These are phyloP conservation scores for Phaeosphaeria sp. DNA, from an alignment of 2,329 filamentous ascomycete genomes.

Conservation along the genomic window DNA sequence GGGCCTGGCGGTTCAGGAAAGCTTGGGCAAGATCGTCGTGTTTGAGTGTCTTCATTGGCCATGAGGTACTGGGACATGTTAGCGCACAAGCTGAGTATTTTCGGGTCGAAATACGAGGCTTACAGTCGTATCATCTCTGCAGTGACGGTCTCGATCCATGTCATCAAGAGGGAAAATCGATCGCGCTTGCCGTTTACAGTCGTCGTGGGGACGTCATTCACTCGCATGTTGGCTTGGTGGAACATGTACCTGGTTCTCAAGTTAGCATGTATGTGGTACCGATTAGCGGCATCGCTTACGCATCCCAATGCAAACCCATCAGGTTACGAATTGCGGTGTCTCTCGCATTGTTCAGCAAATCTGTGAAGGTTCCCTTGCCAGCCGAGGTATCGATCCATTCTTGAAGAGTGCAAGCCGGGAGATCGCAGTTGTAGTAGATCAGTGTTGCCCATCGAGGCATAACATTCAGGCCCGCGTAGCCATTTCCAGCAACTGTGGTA, in stretches of 20 bases:
- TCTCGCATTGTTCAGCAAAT: constrained; percentile 60
- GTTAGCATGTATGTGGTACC: constrained; percentile 7
- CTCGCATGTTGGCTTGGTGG: constrained; percentile 67
- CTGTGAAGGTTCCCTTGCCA: constrained; percentile 60
- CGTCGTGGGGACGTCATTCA: constrained; percentile 55
- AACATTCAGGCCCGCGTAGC: constrained; percentile 63
- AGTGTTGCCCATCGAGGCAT: constrained; percentile 67
- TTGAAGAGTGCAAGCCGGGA: constrained; percentile 61
- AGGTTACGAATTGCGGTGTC: constrained; percentile 64
- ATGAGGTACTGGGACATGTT: constrained; percentile 42
- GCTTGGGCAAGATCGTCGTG: constrained; percentile 61
- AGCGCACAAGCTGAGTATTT: not conserved
- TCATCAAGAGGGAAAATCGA: constrained; percentile 62
- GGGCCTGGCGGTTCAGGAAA: constrained; percentile 62
- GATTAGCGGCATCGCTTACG: constrained; percentile 26
- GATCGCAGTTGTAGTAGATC: constrained; percentile 71
- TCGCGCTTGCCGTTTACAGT: constrained; percentile 58
- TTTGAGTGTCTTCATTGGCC: constrained; percentile 63
- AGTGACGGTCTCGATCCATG: constrained; percentile 63
- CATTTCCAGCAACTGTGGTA: constrained; percentile 59
- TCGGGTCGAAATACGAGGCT: constrained; percentile 7
- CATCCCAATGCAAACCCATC: constrained; percentile 62
- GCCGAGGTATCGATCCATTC: constrained; percentile 68
- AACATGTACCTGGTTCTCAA: constrained; percentile 60
- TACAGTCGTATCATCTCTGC: constrained; percentile 62